These are phyloP conservation scores for Solanum pinnatisectum DNA, from an alignment of 257 asterid genomes.

Conservation along the genomic window DNA sequence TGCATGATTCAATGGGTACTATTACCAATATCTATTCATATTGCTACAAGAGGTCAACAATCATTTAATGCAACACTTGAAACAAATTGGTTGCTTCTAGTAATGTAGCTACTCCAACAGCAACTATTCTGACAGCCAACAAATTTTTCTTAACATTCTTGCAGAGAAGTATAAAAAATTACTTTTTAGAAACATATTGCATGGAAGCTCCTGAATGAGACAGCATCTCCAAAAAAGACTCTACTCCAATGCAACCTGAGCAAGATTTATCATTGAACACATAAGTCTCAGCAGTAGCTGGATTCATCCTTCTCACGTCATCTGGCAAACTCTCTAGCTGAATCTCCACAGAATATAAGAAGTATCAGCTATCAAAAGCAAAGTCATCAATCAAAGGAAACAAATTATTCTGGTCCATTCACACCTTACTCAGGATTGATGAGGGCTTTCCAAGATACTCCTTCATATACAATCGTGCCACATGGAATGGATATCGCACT, in stretches of 20 bases:
- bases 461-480: slow-evolving; percentile 47
- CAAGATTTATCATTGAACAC: slow-evolving; percentile 33
- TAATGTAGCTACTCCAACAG: background rate
- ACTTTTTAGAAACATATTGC: slow-evolving; percentile 68
- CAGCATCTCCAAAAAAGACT: slow-evolving; percentile 47
- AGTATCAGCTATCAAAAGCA: slow-evolving; percentile 15
- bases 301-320: slow-evolving; percentile 54
- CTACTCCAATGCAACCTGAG: slow-evolving; percentile 48
- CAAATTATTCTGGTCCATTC: background rate
- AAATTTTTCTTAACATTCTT: background rate
- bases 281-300: slow-evolving; percentile 52
- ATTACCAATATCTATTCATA: background rate
- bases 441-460: slow-evolving; percentile 61
- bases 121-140: background rate
- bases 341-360: slow-evolving; percentile 12
- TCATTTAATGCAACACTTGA: background rate
- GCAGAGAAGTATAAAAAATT: slow-evolving; percentile 13
- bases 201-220: slow-evolving; percentile 63
- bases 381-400: background rate
- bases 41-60: background rate
- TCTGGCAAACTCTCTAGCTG: slow-evolving; percentile 61
- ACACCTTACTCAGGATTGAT: slow-evolving; percentile 49
- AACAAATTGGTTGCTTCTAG: background rate
- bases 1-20: background rate
- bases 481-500: slow-evolving; percentile 50